These are phyloP conservation scores for Phytophthora sp. DNA, from an alignment of 352 stramenopile species.

Conservation along the genomic window DNA sequence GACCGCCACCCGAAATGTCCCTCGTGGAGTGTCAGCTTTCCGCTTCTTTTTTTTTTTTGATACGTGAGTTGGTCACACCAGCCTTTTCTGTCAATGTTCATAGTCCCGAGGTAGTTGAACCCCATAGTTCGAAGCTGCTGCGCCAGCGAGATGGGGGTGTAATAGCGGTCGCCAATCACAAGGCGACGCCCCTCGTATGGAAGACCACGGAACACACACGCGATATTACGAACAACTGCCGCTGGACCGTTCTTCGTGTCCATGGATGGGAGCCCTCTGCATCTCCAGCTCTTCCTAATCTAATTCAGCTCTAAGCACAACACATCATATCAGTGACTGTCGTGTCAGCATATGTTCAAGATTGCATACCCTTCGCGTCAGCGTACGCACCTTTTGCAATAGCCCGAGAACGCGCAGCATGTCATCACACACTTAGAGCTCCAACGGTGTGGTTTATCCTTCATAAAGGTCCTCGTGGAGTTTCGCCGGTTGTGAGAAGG, in stretches of 20 bases:
- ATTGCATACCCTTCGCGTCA: neutral
- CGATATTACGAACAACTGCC: neutral
- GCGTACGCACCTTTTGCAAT: neutral
- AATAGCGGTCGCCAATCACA: neutral
- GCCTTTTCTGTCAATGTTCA: neutral
- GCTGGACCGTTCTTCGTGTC: neutral
- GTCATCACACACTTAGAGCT: neutral
- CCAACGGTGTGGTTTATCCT: neutral
- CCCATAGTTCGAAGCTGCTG: neutral
- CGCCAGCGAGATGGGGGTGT: neutral
- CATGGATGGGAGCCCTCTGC: neutral
- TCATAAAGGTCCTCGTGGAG: neutral
- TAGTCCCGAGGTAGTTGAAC: neutral
- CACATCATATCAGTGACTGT: neutral
- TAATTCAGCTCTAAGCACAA: neutral
- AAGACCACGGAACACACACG: neutral
- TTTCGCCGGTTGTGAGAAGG: neutral
- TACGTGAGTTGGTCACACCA: neutral
- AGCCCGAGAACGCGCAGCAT: neutral
- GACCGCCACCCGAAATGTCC: too few species aligned
- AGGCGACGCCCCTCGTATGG: neutral
- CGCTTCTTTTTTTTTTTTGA: neutral
- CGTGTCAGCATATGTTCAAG: neutral
- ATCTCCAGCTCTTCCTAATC: neutral
- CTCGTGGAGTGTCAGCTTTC: too few species aligned